Base-by-base conservation (phyloP, 495 filamentous ascomycete genomes). In the Daldinia grandis region DNA sequence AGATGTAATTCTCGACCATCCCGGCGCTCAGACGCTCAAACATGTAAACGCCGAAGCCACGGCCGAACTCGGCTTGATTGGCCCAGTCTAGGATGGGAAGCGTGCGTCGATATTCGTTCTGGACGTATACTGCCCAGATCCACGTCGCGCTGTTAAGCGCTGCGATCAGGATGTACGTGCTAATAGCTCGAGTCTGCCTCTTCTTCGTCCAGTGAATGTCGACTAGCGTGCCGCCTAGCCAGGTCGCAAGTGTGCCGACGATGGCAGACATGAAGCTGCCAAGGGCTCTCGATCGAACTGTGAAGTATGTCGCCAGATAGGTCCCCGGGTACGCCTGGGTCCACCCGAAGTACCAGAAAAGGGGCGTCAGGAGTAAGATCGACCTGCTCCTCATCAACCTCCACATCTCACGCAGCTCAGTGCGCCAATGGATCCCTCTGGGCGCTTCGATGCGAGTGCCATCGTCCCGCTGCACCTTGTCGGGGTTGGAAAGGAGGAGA, bases 301-400 rank as follows among this genome's bases (percentile, higher is more conserved):
- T 81, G 73, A 86, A 85, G 56, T 86, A 85, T 21, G 79, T 81
- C n/a, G 82, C 81, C 21, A 85, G 64, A 64, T 83, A 86, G 21
- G 82, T 85, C 0, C 79, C 79, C 40, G 83, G 80, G 30, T 85
- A 84, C 8, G 83, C 82, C 8, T 74, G 64, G 35, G 79, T 80
- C 78, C 81, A 84, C 8, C 80, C 81, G 25, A 78, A 78, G 4
- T 80, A 78, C 15, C 82, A 71, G 31, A 83, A 81, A 42, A 85
- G 74, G 15, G 83, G 83, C 19, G 83, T 75, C 5, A 86, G 73
- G 0, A 85, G 73, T 37, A 81, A 72, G 49, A 85, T 79, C 14
- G 79, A 74, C 56, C 76, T 81, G 53, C 78, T 79, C 44, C 64
- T 78, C 1, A 78, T 53, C n/a, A 81, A 69, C 24, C 63, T 75